Base-by-base conservation (phyloP, 371 early-diverging fungal species). In the Actinomortierella wolfii region DNA sequence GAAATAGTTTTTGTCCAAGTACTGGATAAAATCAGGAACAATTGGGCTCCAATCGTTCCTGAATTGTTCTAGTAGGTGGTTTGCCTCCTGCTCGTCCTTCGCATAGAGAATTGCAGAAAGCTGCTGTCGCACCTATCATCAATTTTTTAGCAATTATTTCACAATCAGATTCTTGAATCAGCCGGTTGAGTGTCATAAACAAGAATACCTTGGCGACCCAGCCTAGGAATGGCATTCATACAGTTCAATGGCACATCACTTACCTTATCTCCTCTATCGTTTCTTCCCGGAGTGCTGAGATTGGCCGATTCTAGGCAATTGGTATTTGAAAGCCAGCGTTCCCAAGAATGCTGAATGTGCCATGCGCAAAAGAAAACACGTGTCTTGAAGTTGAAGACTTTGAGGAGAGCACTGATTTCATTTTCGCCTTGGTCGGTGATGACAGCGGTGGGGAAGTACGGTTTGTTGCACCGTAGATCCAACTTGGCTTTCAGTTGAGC, bases 21-120 rank as follows among this genome's bases (percentile, higher is more conserved):
- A 51, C 29, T 51, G 24, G 8, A 51, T 4, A 24, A 51, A 29
- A 26, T 51, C 51, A 13, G 5, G 1, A 25, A 17, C 26, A 9
- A n/a, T n/a, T n/a, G 23, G 50, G 25, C 15, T 18, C 24, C 25
- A 23, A 3, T 25, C 26, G 2, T 34, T 1, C 18, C 34, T 23
- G 24, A 13, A 28, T 1, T 14, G 50, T 25, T 14, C 25, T 17
- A 50, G 23, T 28, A 52, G 40, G 25, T 25, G 52, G 9, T 59
- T 43, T 4, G 45, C 44, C 23, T 28, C n/a, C 18, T 51, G 45
- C 21, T 20, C 43, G 4, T 7, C 23, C 20, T 3, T 6, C 2
- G 28, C 52, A 51, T 59, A 59, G 28, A 59, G 52, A 9, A 52
- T 59, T 17, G 7, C 39, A 3, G 26, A 26, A 17, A 58, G 58